Conservation (phyloP, 192 early-diverging fungal genomes). For the Pilaira anomala region DNA sequence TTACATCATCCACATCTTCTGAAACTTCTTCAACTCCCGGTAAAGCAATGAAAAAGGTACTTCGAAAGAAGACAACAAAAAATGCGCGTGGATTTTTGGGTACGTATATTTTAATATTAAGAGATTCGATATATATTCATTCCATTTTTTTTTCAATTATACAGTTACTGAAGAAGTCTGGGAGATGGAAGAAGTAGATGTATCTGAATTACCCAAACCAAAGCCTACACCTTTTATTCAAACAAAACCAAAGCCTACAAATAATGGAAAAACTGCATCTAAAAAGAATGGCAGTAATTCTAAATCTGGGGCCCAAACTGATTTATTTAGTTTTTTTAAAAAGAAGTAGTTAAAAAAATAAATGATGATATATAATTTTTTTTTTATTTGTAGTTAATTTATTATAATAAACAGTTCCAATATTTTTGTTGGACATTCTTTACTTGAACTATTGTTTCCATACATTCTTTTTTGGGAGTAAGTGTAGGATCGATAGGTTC, state of each 20-base stretch:
- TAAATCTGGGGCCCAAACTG: neutral
- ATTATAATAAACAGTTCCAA: conserved; percentile 37
- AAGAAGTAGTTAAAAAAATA: conserved; percentile 7
- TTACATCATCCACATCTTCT: neutral
- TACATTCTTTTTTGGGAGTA: conserved; percentile 40
- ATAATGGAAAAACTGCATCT: neutral
- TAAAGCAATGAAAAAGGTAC: neutral
- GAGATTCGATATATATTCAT: neutral
- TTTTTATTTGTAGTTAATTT: no score
- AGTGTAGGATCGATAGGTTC: conserved; percentile 32
- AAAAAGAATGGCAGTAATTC: neutral
- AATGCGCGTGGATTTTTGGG: neutral
- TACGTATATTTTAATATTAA: neutral
- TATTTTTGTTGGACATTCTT: conserved; percentile 43
- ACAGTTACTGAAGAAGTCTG: neutral
- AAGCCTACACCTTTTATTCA: no score
- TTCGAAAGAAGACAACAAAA: neutral
- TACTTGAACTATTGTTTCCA: conserved; percentile 48
- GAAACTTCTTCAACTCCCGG: neutral
- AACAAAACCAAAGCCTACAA: neutral
- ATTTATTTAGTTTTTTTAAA: neutral
- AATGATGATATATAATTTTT: neutral
- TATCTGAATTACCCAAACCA: no score
- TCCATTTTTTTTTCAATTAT: no score
- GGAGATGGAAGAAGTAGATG: conserved; percentile 3